Base-by-base conservation (phyloP, 495 filamentous ascomycete species). In the Aspergillus sclerotioniger region DNA sequence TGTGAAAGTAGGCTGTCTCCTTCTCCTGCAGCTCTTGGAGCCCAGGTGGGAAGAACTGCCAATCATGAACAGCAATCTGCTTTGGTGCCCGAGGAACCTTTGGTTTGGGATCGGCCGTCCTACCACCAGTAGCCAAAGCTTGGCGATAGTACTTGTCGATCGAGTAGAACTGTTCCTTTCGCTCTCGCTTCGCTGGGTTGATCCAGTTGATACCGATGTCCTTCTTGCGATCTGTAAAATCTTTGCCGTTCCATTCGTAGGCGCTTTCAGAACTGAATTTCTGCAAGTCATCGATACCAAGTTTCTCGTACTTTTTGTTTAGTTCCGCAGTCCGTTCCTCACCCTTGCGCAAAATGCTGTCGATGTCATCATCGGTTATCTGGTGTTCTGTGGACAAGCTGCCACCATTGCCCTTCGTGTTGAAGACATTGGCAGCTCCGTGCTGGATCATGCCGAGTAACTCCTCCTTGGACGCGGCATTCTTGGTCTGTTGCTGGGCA, bases 81-180 rank as follows among this genome's bases (percentile, higher is more conserved):
- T 96, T 97, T 8, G 95, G 95, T 9, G 94, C 90, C 9, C 92
- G 87, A 10, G 95, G 95, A n/a, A 91, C 91, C 72, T 96, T 95
- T 15, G 93, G 94, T 68, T 96, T 96, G 2, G 90, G 82, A 56
- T 96, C 91, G 13, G 90, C 89, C 7, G 89, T 89, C 44, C 91
- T 84, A 15, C 89, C 89, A 61, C 91, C 90, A 7, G 91, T 96
- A 43, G 87, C 84, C 56, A 99, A 76, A 25, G 93, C 91, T 62
- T 93, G 86, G 57, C 93, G 90, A 73, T 98, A 99, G 76, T 98
- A 99, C 74, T 96, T 96, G 71, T 99, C 95, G 72, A 98, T 96
- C 0, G 93, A 96, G 64, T 99, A 99, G 28, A 89, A 89, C 69
- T 96, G 90, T 68, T 99, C 94, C 75, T 98, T 99, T 52, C 95